Evolutionary conservation across 2,329 filamentous ascomycete genomes (phyloP).

Genomic region (Fusarium sp.): DNA sequence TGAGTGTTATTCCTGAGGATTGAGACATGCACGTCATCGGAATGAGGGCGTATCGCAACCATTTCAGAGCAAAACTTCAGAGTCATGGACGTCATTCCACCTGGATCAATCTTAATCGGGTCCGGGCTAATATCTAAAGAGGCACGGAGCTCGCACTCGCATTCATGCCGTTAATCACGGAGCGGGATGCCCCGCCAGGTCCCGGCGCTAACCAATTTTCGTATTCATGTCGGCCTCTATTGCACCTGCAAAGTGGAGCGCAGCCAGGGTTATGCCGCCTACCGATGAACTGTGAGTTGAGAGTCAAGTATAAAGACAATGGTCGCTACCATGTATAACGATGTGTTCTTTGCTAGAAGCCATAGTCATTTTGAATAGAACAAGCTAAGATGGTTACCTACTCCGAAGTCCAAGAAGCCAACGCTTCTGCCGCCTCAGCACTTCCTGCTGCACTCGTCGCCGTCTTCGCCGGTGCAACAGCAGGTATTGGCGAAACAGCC

Average conservation of each 20-base stretch:
- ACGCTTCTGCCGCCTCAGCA: constrained; percentile 19
- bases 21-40: constrained; percentile 10
- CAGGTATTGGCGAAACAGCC: constrained; percentile 67
- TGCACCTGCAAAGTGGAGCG: constrained; percentile 7
- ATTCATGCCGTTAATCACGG: neutral
- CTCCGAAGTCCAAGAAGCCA: constrained; percentile 29
- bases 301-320: neutral
- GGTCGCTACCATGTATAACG: no score
- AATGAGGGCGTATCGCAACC: constrained; percentile 7
- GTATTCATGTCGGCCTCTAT: constrained; percentile 31
- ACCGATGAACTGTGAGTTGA: neutral
- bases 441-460: constrained; percentile 55
- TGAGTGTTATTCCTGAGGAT: neutral
- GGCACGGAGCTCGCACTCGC: constrained; percentile 33
- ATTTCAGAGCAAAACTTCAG: neutral
- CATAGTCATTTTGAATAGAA: no score
- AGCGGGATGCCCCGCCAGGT: neutral
- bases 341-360: neutral
- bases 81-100: constrained; percentile 22
- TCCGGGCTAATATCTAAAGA: neutral
- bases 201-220: constrained; percentile 42
- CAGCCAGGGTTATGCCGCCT: neutral
- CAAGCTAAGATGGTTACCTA: constrained; percentile 32
- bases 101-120: neutral
- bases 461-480: constrained; percentile 69